A percentile compares a stretch with the other conserved stretches of the same genome.
phyloP scores from a whole-genome alignment of 352 stramenopile genomes.

The Pythium aphanidermatum region DNA sequence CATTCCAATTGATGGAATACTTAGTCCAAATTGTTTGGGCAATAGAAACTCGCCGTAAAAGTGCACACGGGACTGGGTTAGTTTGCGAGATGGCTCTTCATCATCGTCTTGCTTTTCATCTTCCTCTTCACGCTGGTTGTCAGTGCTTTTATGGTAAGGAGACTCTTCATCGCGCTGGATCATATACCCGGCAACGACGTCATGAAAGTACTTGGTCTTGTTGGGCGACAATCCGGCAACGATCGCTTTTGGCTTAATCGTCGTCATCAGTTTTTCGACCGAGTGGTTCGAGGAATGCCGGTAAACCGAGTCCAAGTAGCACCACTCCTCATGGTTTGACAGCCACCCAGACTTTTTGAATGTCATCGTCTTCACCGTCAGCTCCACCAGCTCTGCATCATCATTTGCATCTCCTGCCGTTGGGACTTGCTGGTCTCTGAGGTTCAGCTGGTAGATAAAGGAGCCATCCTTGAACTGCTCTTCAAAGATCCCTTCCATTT shows the following conservation, averaged over 20 bases:
- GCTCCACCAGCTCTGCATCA: conserved; percentile 4
- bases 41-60: conserved; percentile 24
- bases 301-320: conserved; percentile 17
- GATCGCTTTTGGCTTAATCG: conserved; percentile 12
- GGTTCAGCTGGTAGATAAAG: not conserved
- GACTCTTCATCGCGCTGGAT: no score
- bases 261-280: conserved; percentile 22
- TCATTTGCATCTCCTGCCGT: no score
- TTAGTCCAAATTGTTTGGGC: conserved; percentile 15
- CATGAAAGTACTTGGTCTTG: conserved; percentile 16
- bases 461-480: conserved; percentile 5
- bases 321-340: conserved; percentile 21
- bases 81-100: not conserved
- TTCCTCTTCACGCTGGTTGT: no score
- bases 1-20: not conserved
- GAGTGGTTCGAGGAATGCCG: conserved; percentile 1
- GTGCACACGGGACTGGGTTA: conserved; percentile 8
- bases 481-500: conserved; percentile 3
- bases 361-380: conserved; percentile 19
- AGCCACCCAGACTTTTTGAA: conserved; percentile 14
- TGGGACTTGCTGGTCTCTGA: no score
- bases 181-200: conserved; percentile 17
- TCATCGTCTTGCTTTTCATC: not conserved
- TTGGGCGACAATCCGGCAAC: conserved; percentile 6
- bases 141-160: no score